These are phyloP conservation scores for Apophysomyces sp. DNA, from an alignment of 371 early-diverging fungal species.

Conservation along the genomic window DNA sequence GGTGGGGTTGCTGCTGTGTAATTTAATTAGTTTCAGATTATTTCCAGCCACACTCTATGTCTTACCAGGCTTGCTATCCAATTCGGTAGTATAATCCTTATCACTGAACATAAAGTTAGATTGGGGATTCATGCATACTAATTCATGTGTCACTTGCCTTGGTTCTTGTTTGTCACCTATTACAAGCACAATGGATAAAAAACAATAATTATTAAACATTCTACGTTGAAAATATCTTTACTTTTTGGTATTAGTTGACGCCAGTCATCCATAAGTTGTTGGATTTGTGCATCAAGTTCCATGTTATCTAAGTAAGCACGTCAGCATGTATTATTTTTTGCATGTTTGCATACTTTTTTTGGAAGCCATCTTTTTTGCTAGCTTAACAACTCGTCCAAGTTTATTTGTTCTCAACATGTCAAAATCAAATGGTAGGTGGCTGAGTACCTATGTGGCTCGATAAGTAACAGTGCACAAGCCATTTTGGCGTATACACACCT, in stretches of 20 bases:
- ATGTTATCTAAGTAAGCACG: background rate
- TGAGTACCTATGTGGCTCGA: conserved; percentile 4
- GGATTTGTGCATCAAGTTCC: background rate
- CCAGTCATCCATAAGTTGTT: conserved; percentile 1
- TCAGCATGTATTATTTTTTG: background rate
- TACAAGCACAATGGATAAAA: no score
- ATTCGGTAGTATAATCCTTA: background rate
- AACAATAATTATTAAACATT: no score
- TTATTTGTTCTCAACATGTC: conserved; percentile 7
- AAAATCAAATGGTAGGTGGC: conserved; percentile 13
- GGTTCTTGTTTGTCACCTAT: background rate
- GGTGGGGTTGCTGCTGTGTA: background rate
- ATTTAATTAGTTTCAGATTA: background rate
- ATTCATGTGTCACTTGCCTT: background rate
- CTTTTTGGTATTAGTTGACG: background rate
- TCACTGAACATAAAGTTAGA: background rate
- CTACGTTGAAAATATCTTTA: no score
- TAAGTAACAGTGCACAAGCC: background rate
- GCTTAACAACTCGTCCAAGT: conserved; percentile 10
- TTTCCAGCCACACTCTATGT: background rate
- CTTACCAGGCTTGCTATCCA: background rate
- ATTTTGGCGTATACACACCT: background rate
- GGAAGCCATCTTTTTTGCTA: conserved; percentile 9
- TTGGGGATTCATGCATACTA: background rate
- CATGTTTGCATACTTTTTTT: background rate